These are phyloP conservation scores for Dittrichia graveolens DNA, from an alignment of 129 eudicot genomes.

Conservation along the genomic window DNA sequence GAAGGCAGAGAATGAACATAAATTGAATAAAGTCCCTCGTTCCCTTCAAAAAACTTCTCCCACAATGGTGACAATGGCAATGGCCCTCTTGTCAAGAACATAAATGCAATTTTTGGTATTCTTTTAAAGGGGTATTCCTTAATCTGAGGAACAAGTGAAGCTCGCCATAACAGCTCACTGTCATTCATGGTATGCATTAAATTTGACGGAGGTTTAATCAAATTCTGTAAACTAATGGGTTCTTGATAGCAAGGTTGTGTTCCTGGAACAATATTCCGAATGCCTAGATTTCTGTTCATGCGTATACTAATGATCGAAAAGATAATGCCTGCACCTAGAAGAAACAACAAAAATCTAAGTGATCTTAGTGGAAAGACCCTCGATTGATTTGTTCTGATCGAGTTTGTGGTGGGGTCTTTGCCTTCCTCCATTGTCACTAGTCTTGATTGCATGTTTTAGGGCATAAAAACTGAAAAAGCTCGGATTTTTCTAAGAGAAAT, in stretches of 20 bases:
- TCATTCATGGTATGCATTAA: constrained; percentile 73
- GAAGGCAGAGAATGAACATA: constrained; percentile 78
- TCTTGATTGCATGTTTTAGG: constrained; percentile 42
- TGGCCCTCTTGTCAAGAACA: constrained; percentile 92
- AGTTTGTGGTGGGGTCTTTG: constrained; percentile 39
- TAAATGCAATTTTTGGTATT: constrained; percentile 73
- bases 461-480: background rate
- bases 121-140: constrained; percentile 69
- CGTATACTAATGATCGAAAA: constrained; percentile 55
- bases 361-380: constrained; percentile 53
- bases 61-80: constrained; percentile 82
- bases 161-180: constrained; percentile 78
- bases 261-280: constrained; percentile 36
- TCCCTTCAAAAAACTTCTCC: constrained; percentile 78
- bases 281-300: constrained; percentile 42
- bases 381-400: constrained; percentile 33
- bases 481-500: constrained; percentile 28
- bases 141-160: constrained; percentile 67
- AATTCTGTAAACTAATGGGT: constrained; percentile 46
- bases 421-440: constrained; percentile 67
- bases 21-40: constrained; percentile 66
- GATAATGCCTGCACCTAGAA: constrained; percentile 57
- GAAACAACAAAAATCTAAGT: constrained; percentile 56
- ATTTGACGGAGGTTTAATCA: constrained; percentile 59
- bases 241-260: constrained; percentile 54